Evolutionary conservation across 2,329 filamentous ascomycete species (phyloP).

Genomic region (Balansia obtecta): DNA sequence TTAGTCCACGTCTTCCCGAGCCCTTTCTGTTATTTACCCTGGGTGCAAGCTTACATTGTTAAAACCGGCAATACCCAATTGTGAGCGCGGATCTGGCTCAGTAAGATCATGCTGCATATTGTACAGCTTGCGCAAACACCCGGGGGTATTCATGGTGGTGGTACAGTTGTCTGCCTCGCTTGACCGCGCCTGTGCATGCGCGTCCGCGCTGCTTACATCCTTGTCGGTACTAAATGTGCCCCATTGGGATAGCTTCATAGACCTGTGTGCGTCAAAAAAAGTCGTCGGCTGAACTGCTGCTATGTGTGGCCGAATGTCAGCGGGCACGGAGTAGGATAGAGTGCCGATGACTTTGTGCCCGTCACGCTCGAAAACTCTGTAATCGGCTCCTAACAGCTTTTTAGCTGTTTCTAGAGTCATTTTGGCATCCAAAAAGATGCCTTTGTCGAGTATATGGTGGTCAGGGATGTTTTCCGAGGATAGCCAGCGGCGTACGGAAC

Average conservation of each 20-base stretch:
- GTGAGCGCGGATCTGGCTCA: conserved; percentile 46
- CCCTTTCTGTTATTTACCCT: background rate
- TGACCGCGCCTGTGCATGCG: background rate
- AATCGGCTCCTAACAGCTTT: conserved; percentile 33
- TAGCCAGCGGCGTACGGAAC: conserved; percentile 34
- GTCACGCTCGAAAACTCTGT: conserved; percentile 21
- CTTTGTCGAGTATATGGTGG: conserved; percentile 21
- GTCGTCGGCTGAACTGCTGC: conserved; percentile 39
- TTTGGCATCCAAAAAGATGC: conserved; percentile 29
- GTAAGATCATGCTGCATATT: conserved; percentile 33
- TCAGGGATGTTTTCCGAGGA: conserved; percentile 23
- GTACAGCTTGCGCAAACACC: conserved; percentile 32
- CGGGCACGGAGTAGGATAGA: conserved; percentile 26
- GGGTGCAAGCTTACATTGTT: conserved; percentile 17
- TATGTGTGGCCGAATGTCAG: conserved; percentile 16
- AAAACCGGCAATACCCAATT: conserved; percentile 47
- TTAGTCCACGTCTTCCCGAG: background rate
- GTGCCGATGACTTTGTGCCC: conserved; percentile 30
- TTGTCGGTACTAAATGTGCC: background rate
- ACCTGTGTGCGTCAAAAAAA: conserved; percentile 10
- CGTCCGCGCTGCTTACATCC: background rate
- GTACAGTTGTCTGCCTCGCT: conserved; percentile 20
- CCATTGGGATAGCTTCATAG: background rate
- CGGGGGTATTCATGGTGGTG: conserved; percentile 25
- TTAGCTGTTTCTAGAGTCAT: conserved; percentile 28